A percentile compares a stretch with the other conserved stretches of the same genome.
These are phyloP conservation scores for Scedosporium boydii DNA, from an alignment of 2,329 filamentous ascomycete species.

Conservation along the genomic window DNA sequence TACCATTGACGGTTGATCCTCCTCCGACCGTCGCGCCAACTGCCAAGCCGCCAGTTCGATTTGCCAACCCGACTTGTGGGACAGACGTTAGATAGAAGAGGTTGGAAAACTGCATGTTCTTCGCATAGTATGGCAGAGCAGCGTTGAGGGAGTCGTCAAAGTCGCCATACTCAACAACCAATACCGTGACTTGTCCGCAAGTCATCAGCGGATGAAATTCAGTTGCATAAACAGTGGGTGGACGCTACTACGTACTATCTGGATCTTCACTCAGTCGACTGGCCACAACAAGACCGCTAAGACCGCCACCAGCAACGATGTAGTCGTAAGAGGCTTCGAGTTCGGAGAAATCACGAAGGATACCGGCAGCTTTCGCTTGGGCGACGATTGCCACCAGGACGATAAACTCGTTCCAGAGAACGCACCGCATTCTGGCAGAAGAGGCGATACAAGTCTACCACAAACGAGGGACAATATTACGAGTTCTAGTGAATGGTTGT, in stretches of 20 bases:
- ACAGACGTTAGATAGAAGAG: constrained; percentile 15
- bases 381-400: background rate
- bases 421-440: no score
- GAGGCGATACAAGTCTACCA: no score
- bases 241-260: constrained; percentile 9
- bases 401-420: background rate
- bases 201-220: background rate
- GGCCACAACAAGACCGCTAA: constrained; percentile 23
- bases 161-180: constrained; percentile 20
- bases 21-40: constrained; percentile 20
- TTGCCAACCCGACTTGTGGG: constrained; percentile 15
- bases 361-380: background rate
- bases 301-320: constrained; percentile 20
- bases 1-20: constrained; percentile 20
- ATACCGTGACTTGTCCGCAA: constrained; percentile 11
- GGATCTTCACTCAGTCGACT: constrained; percentile 23
- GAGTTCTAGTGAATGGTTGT: no score
- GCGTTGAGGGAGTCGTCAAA: constrained; percentile 15
- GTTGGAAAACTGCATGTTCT: constrained; percentile 9
- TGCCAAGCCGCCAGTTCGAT: constrained; percentile 13
- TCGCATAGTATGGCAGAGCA: constrained; percentile 14
- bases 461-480: no score
- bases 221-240: background rate
- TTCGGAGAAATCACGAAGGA: background rate
- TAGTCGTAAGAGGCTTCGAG: constrained; percentile 15